A percentile compares a stretch with the other conserved stretches of the same genome.
Evolutionary conservation across 2,329 filamentous ascomycete genomes (phyloP).

Genomic region (Dothiorella sarmentorum): DNA sequence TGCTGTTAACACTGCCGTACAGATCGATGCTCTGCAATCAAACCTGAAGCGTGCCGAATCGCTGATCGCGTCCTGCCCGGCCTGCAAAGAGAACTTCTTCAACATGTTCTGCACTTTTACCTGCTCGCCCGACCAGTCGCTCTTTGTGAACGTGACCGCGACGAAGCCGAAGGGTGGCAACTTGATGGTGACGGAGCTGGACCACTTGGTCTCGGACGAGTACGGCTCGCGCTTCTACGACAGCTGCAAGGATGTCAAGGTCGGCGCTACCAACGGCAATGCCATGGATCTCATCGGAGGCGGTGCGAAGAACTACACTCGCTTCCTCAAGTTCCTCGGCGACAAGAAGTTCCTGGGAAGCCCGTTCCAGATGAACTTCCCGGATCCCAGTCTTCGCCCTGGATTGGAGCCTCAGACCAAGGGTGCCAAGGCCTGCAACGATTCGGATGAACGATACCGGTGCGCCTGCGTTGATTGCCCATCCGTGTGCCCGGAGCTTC

Average conservation of each 20-base stretch:
- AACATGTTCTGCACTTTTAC: conserved; percentile 98
- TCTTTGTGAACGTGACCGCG: conserved; percentile 89
- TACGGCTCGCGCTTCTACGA: conserved; percentile 89
- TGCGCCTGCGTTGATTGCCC: conserved; percentile 95
- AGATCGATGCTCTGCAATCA: conserved; percentile 75
- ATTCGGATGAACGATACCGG: conserved; percentile 76
- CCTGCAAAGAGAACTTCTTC: conserved; percentile 98
- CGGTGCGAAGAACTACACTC: conserved; percentile 83
- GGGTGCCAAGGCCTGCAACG: conserved; percentile 81
- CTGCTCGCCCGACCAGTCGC: conserved; percentile 92
- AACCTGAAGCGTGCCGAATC: conserved; percentile 84
- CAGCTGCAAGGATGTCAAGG: conserved; percentile 99
- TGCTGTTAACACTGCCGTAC: conserved; percentile 6
- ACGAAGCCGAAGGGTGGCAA: conserved; percentile 61
- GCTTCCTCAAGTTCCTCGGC: conserved; percentile 86
- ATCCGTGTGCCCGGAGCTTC: conserved; percentile 76
- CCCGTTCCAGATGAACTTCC: conserved; percentile 98
- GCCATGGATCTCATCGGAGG: conserved; percentile 97
- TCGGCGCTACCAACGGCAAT: conserved; percentile 86
- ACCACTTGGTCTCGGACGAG: conserved; percentile 79
- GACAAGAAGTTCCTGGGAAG: conserved; percentile 89
- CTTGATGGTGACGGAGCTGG: conserved; percentile 77
- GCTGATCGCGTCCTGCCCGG: conserved; percentile 89
- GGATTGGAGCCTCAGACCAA: conserved; percentile 71
- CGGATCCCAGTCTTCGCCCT: conserved; percentile 55